A percentile compares a stretch with the other conserved stretches of the same genome.
phyloP scores from a whole-genome alignment of 2,329 filamentous ascomycete genomes.

The Podosphaera leucotricha region DNA sequence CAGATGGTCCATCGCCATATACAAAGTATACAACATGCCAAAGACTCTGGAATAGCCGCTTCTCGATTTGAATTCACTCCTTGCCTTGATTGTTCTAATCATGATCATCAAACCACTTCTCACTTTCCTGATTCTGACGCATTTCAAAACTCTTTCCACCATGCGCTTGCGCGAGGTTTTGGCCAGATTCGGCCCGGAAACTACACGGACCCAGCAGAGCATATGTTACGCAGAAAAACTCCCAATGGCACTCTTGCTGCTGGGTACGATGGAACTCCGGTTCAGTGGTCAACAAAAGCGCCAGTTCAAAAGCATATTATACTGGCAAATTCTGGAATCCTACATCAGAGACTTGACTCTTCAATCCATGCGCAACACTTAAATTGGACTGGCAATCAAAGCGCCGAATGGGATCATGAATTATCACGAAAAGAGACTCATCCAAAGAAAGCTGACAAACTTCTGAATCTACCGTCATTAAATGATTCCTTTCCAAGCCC shows the following conservation, averaged over 20 bases:
- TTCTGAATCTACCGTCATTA: no score
- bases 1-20: constrained; percentile 21
- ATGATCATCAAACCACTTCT: constrained; percentile 7
- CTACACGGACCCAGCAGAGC: constrained; percentile 26
- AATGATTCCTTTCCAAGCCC: no score
- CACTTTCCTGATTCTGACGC: constrained; percentile 13
- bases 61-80: constrained; percentile 10
- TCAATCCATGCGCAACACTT: no score
- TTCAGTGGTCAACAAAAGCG: constrained; percentile 47
- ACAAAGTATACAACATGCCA: constrained; percentile 12
- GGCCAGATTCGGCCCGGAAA: not conserved
- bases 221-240: constrained; percentile 74
- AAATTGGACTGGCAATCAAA: no score
- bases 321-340: constrained; percentile 29
- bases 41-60: constrained; percentile 9
- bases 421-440: no score
- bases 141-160: constrained; percentile 6
- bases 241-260: constrained; percentile 82
- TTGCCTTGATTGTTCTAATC: constrained; percentile 3
- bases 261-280: constrained; percentile 67
- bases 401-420: no score
- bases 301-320: constrained; percentile 68
- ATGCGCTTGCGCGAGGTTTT: constrained; percentile 3
- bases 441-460: no score
- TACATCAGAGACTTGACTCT: no score